Base-by-base conservation (phyloP, 2,329 filamentous ascomycete genomes). In the Nigrospora sphaerica region DNA sequence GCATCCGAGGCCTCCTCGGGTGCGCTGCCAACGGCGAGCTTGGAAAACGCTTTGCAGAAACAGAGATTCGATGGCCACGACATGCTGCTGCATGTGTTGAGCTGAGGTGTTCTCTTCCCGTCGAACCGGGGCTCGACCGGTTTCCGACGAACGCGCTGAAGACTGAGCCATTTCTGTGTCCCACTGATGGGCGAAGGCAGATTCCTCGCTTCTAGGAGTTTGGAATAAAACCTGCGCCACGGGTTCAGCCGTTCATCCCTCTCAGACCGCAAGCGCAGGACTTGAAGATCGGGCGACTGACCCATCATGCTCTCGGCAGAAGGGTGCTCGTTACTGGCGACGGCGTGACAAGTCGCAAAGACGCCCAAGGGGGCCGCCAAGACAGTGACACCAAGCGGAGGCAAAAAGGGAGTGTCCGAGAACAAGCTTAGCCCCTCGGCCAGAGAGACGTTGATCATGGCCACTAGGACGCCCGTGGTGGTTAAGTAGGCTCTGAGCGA, bases 41-140 rank as follows among this genome's bases (percentile, higher is more conserved):
- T 65, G n/a, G 72, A 60, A 16, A 67, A 60, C 43, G 67, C 68
- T 50, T 73, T 75, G 44, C 73, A 71, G 47, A 78, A 77, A 52
- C 76, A 79, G 2, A 80, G 67, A 16, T 64, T 64, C 2, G 73
- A 68, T 36, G 78, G 78, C 78, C 78, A 81, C 12, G 73, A 69
- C 19, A 80, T 68, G 7, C 65, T 69, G 5, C 69, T 61, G 3
- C 64, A 59, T 3, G 65, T 51, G 11, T 57, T 62, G n/a, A 57
- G 48, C 33, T 62, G 51, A 2, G 69, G 65, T 4, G 65, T 64
- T 37, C 64, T 59, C 49, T 69, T 75, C 6, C 64, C 60, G 46
- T 78, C 70, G 19, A 54, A 51, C 33, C 66, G 70, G 16, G 62
- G 55, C 35, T 76, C 73, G 42, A 64, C 62, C 11, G 65, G 60